A percentile compares a stretch with the other conserved stretches of the same genome.
Evolutionary conservation across 495 filamentous ascomycete species (phyloP).

Genomic region (Geopyxis carbonaria): DNA sequence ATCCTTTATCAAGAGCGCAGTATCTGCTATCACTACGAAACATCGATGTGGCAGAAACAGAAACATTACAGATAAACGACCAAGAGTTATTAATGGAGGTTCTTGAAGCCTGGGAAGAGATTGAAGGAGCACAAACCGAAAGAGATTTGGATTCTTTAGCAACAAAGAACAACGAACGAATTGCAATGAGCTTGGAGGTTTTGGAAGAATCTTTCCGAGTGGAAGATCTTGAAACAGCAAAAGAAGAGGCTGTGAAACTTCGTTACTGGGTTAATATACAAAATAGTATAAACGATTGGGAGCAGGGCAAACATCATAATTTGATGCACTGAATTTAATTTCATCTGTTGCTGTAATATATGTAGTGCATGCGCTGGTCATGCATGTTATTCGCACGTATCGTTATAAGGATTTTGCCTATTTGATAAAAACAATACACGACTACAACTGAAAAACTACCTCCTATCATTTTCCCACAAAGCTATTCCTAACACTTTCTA

Average conservation of each 20-base stretch:
- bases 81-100: conserved; percentile 67
- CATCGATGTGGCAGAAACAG: conserved; percentile 62
- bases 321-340: conserved; percentile 6
- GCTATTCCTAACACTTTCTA: too few species aligned
- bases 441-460: too few species aligned
- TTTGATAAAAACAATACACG: too few species aligned
- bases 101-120: conserved; percentile 66
- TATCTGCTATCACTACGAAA: conserved; percentile 59
- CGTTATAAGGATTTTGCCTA: too few species aligned
- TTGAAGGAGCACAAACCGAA: conserved; percentile 58
- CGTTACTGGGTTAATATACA: conserved; percentile 84
- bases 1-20: conserved; percentile 64
- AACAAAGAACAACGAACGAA: conserved; percentile 48
- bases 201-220: conserved; percentile 46
- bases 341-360: too few species aligned
- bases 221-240: conserved; percentile 50
- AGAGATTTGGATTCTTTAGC: conserved; percentile 43
- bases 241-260: conserved; percentile 53
- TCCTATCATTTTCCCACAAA: too few species aligned
- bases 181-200: conserved; percentile 38
- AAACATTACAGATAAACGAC: conserved; percentile 50
- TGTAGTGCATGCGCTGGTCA: too few species aligned
- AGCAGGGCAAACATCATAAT: conserved; percentile 40
- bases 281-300: conserved; percentile 68
- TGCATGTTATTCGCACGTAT: too few species aligned